Percentiles rank a stretch among this genome's conserved stretches.
Conservation (phyloP, 345 rosid species). For the Eucalyptus tenuipes region DNA sequence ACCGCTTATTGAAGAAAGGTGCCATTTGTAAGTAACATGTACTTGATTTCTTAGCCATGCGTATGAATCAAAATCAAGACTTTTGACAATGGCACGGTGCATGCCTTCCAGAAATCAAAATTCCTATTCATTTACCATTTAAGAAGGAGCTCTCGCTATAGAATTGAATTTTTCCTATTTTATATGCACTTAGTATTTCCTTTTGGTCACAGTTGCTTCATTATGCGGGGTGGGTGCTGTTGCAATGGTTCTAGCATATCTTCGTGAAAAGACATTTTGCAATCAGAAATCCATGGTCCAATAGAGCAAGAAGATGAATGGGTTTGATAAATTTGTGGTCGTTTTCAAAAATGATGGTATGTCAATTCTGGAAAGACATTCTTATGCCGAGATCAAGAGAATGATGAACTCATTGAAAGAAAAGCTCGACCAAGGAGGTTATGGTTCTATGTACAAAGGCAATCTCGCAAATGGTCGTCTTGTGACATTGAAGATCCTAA, state of each 20-base stretch:
- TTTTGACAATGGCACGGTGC: background rate
- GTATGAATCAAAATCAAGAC: background rate
- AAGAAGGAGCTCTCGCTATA: background rate
- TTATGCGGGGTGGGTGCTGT: background rate
- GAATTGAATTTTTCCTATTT: background rate
- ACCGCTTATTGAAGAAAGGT: accelerated
- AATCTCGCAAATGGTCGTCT: conserved; percentile 3
- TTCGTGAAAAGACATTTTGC: background rate
- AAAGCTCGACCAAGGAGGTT: conserved; percentile 21
- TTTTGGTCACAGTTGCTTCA: background rate
- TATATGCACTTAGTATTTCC: background rate
- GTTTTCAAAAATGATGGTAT: background rate
- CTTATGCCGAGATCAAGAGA: conserved; percentile 7
- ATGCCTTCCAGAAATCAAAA: background rate
- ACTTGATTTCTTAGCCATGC: background rate
- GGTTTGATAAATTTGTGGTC: background rate
- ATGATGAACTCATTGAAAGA: conserved; percentile 10
- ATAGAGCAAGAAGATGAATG: background rate
- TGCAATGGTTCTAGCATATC: background rate
- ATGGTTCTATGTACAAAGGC: conserved; percentile 10
- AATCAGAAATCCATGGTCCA: background rate
- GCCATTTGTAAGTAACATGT: background rate
- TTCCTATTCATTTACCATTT: background rate
- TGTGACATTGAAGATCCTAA: conserved; percentile 27
- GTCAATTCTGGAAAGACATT: background rate